Conservation (phyloP, 192 early-diverging fungal genomes). For the Dissophora globulifera region DNA sequence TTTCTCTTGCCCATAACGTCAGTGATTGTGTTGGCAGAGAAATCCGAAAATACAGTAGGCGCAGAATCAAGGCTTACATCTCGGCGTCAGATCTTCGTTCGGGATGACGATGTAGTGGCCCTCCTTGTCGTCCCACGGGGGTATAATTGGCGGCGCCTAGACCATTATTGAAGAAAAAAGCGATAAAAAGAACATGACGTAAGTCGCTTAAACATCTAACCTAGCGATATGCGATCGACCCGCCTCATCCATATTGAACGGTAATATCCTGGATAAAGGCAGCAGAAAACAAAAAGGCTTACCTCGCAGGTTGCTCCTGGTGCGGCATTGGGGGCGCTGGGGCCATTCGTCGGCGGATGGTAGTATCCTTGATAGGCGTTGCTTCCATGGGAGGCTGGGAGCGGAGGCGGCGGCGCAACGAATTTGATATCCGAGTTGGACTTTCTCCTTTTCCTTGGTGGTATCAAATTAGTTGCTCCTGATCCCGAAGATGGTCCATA, state of each 20-base stretch:
- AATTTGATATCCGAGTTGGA: slow-evolving; percentile 32
- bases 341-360: slow-evolving; percentile 10
- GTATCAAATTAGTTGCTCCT: not conserved
- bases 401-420: slow-evolving; percentile 13
- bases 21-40: too few species aligned
- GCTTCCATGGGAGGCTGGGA: not conserved
- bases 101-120: slow-evolving; percentile 89
- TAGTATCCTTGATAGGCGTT: slow-evolving; percentile 10
- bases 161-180: not conserved
- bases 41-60: not conserved
- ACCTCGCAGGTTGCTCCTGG: slow-evolving; percentile 6
- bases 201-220: too few species aligned
- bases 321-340: not conserved
- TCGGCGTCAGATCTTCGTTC: slow-evolving; percentile 75
- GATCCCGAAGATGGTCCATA: not conserved
- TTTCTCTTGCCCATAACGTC: too few species aligned
- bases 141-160: slow-evolving; percentile 34
- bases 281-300: too few species aligned
- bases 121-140: slow-evolving; percentile 87
- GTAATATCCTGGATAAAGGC: too few species aligned
- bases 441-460: slow-evolving; percentile 27
- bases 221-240: too few species aligned
- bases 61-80: slow-evolving; percentile 67
- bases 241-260: too few species aligned
- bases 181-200: too few species aligned